phyloP scores from a whole-genome alignment of 768 basidiomycete species.

The Dacryopinax spathularia region DNA sequence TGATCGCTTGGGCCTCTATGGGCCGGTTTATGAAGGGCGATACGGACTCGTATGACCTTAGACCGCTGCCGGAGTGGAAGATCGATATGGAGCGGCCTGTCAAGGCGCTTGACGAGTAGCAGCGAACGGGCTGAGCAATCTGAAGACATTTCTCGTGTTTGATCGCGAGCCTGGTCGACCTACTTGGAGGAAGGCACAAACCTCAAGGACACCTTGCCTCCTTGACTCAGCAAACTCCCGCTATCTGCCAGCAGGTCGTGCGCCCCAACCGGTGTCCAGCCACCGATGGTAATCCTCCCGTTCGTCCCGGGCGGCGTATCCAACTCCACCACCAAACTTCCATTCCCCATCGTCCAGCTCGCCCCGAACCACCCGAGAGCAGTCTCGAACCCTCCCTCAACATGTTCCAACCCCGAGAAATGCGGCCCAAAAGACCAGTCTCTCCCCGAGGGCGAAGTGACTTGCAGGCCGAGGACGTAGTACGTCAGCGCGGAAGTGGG shows the following conservation, averaged over 20 bases:
- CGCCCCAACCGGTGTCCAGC: too few species aligned
- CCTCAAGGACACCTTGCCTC: too few species aligned
- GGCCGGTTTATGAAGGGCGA: slow-evolving; percentile 53
- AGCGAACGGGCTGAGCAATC: not conserved
- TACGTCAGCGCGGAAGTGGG: slow-evolving; percentile 44
- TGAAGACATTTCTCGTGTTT: too few species aligned
- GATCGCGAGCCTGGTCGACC: too few species aligned
- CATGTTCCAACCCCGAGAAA: slow-evolving; percentile 28
- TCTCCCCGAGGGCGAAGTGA: slow-evolving; percentile 35
- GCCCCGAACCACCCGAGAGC: slow-evolving; percentile 39
- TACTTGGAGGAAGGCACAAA: too few species aligned
- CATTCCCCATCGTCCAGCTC: slow-evolving; percentile 26
- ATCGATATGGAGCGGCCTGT: not conserved
- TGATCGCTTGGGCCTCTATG: slow-evolving; percentile 92
- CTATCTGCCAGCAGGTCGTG: too few species aligned
- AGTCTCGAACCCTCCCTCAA: slow-evolving; percentile 42
- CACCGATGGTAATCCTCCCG: too few species aligned
- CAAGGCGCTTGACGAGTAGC: not conserved
- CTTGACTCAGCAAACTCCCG: too few species aligned
- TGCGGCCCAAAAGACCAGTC: slow-evolving; percentile 39
- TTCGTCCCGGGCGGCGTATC: slow-evolving; percentile 23
- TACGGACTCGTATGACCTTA: slow-evolving; percentile 29
- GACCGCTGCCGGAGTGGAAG: not conserved
- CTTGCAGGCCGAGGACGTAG: slow-evolving; percentile 40
- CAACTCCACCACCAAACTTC: slow-evolving; percentile 17